These are phyloP conservation scores for Brassica balearica DNA, from an alignment of 441 rosid genomes.

Conservation along the genomic window DNA sequence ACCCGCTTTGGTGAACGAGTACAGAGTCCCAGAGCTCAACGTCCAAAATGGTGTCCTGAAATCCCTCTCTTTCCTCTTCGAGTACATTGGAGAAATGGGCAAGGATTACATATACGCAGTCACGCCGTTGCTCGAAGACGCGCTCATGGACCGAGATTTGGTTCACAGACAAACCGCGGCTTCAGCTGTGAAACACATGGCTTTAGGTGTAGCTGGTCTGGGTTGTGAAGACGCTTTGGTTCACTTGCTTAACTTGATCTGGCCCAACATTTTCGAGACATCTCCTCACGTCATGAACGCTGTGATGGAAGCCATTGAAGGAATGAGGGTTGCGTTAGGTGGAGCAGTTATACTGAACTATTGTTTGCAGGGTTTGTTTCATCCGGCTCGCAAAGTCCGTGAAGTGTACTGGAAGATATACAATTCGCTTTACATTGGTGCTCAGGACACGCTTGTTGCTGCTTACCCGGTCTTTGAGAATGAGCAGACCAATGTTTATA, in stretches of 20 bases:
- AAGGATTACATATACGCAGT: constrained; percentile 98
- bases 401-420: constrained; percentile 99
- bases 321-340: constrained; percentile 94
- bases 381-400: constrained; percentile 95
- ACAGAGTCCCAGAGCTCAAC: constrained; percentile 94
- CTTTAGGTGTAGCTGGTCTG: constrained; percentile 94
- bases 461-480: constrained; percentile 84
- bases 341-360: constrained; percentile 85
- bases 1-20: constrained; percentile 96
- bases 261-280: constrained; percentile 99
- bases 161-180: constrained; percentile 99
- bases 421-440: constrained; percentile 88
- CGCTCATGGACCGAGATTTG: constrained; percentile 95
- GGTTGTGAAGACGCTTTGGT: constrained; percentile 98
- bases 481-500: constrained; percentile 71
- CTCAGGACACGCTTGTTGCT: constrained; percentile 93
- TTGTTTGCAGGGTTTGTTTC: constrained; percentile 96
- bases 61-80: constrained; percentile 93
- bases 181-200: constrained; percentile 98
- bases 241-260: constrained; percentile 88
- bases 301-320: constrained; percentile 96
- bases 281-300: constrained; percentile 97
- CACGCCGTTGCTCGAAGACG: constrained; percentile 96
- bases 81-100: constrained; percentile 99
- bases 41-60: constrained; percentile 98